These are phyloP conservation scores for Cladosporium colombiae DNA, from an alignment of 2,329 filamentous ascomycete genomes.

Conservation along the genomic window DNA sequence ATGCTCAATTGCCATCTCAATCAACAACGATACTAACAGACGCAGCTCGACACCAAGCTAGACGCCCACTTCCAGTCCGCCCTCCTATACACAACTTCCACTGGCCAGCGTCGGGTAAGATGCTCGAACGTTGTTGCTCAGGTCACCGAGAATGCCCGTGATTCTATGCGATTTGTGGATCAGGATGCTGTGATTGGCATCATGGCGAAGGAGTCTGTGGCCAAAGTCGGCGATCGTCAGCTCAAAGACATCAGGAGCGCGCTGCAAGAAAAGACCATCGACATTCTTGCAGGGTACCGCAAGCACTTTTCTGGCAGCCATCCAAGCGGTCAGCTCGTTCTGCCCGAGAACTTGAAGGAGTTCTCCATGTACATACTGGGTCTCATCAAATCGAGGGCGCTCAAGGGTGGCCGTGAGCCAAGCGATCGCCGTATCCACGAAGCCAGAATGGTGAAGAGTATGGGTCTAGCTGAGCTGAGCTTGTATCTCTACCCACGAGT, in stretches of 20 bases:
- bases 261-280: slow-evolving; percentile 87
- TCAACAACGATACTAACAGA: background rate
- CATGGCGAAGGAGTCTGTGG: slow-evolving; percentile 89
- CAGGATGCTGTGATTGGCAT: slow-evolving; percentile 89
- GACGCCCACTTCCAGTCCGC: slow-evolving; percentile 98
- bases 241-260: slow-evolving; percentile 83
- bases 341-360: slow-evolving; percentile 95
- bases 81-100: slow-evolving; percentile 88
- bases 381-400: slow-evolving; percentile 84
- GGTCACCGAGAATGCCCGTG: slow-evolving; percentile 80
- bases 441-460: slow-evolving; percentile 83
- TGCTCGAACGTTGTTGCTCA: slow-evolving; percentile 93
- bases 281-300: slow-evolving; percentile 86
- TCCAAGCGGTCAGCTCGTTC: slow-evolving; percentile 86
- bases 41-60: slow-evolving; percentile 79
- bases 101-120: slow-evolving; percentile 83
- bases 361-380: slow-evolving; percentile 95
- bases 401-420: slow-evolving; percentile 88
- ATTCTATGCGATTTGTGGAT: slow-evolving; percentile 88
- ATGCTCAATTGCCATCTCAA: background rate
- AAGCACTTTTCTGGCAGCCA: slow-evolving; percentile 88
- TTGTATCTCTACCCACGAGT: slow-evolving; percentile 95
- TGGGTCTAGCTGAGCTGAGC: slow-evolving; percentile 82
- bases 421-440: slow-evolving; percentile 90
- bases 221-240: slow-evolving; percentile 70